phyloP scores from a whole-genome alignment of 176 grass and related monocot genomes.

The Carex myosuroides region DNA sequence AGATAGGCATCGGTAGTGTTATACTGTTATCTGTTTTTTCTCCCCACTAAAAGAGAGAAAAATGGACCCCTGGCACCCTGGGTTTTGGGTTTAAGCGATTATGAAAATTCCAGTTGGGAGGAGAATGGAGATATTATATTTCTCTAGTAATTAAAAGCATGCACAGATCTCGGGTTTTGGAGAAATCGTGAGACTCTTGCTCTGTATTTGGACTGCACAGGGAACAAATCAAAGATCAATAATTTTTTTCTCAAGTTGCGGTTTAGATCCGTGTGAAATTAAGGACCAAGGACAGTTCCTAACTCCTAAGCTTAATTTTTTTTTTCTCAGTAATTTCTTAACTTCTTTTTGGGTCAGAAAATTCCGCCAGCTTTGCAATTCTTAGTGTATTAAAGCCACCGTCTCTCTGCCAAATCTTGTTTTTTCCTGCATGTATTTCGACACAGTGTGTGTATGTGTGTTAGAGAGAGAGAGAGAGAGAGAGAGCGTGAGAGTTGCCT shows the following conservation, averaged over 20 bases:
- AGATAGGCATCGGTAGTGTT: not conserved
- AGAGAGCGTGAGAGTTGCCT: not conserved
- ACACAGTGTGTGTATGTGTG: not conserved
- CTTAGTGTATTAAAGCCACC: not conserved
- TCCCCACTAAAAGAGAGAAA: not conserved
- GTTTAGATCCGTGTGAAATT: not conserved
- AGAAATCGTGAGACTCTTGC: not conserved
- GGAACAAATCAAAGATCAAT: not conserved
- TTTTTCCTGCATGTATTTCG: not conserved
- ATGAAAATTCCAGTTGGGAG: not conserved
- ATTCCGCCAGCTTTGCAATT: not conserved
- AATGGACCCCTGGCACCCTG: not conserved
- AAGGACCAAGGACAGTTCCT: not conserved
- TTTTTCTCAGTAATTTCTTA: not conserved
- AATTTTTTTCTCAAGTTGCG: not conserved
- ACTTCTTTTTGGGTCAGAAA: not conserved
- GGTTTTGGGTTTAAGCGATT: slow-evolving; percentile 4
- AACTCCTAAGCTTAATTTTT: not conserved
- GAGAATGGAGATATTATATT: not conserved
- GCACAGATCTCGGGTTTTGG: not conserved
- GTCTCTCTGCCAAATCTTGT: not conserved
- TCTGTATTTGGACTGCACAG: not conserved
- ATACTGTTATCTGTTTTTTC: not conserved
- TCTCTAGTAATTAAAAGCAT: not conserved
- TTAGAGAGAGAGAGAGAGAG: no score